Base-by-base conservation (phyloP, 257 asterid species). In the Osmanthus fragrans region DNA sequence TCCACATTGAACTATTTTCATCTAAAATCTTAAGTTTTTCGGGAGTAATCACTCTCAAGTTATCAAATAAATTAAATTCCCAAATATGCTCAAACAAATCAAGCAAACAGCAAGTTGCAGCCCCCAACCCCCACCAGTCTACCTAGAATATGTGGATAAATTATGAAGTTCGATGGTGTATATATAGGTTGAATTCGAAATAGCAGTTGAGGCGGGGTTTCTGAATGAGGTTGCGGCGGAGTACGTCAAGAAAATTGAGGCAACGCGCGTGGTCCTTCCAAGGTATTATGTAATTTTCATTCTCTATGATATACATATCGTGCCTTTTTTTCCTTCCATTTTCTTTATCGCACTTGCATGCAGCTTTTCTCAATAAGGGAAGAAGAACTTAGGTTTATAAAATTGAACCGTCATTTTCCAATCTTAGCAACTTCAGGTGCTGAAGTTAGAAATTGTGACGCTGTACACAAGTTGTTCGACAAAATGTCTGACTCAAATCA, bases 131-230 rank as follows among this genome's bases (percentile, higher is more conserved):
- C 51, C 51, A 42, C 16, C 21, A 47, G 58, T 47, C 58, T 47
- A 47, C 58, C 21, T 21, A 47, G n/a, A 21, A 10, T 23, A 7
- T 21, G 4, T 23, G 18, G 34, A 29, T 60, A 11, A 60, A 25
- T 60, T 63, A 1, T 63, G 69, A 25, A 12, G 36, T 63, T 63
- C 10, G 34, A 63, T 63, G 25, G 66, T 87, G n/a, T 47, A 47
- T 15, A 27, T 68, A 27, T 68, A 89, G 93, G 82, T 89, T 32
- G 90, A 82, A 30, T 80, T 87, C 77, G 90, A 80, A 73, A 77
- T 89, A 42, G 80, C 82, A 21, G 90, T 87, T 11, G 83, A 80
- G 49, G 90, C 86, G 56, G 93, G 90, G 8, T 82, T 56, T 71
- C 72, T 84, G 75, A 89, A 81, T 64, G 89, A 87, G 75, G 74